These are phyloP conservation scores for Amanita jacksonii DNA, from an alignment of 768 basidiomycete genomes.

Conservation along the genomic window DNA sequence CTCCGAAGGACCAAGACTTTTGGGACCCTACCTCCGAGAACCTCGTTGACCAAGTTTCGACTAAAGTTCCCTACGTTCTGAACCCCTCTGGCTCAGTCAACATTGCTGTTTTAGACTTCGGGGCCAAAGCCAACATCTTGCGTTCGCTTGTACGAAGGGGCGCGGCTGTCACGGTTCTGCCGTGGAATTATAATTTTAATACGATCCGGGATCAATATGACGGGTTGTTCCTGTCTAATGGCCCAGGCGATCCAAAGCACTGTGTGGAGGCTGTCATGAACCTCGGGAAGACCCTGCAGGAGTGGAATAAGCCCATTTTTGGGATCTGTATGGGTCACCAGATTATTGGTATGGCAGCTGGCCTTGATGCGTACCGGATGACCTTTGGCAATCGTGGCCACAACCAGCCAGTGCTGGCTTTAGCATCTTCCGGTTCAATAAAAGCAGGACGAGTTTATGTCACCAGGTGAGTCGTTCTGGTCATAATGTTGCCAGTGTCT, in stretches of 20 bases:
- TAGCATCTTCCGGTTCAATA: conserved; percentile 90
- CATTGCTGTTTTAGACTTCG: conserved; percentile 95
- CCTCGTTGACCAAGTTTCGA: conserved; percentile 89
- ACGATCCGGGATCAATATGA: conserved; percentile 82
- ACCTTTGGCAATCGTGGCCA: conserved; percentile 99
- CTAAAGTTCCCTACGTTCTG: conserved; percentile 71
- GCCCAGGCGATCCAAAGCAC: conserved; percentile 88
- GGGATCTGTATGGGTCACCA: conserved; percentile 99
- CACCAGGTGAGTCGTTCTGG: conserved; percentile 52
- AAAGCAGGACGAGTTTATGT: conserved; percentile 96
- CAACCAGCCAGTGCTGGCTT: conserved; percentile 95
- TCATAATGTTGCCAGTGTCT: conserved; percentile 2
- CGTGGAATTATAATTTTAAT: conserved; percentile 98
- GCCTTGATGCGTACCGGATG: conserved; percentile 96
- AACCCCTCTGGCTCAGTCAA: conserved; percentile 83
- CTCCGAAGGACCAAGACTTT: conserved; percentile 53
- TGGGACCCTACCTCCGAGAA: conserved; percentile 93
- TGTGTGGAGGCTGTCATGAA: conserved; percentile 80
- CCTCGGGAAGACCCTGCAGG: conserved; percentile 70
- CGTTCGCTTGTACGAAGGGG: conserved; percentile 87
- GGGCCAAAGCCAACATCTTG: conserved; percentile 94
- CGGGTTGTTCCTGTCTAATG: conserved; percentile 93
- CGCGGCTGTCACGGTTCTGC: conserved; percentile 89
- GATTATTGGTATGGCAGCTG: conserved; percentile 95
- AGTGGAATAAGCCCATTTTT: conserved; percentile 92